Conservation (phyloP, 495 filamentous ascomycete species). For the Tuber magnatum region DNA sequence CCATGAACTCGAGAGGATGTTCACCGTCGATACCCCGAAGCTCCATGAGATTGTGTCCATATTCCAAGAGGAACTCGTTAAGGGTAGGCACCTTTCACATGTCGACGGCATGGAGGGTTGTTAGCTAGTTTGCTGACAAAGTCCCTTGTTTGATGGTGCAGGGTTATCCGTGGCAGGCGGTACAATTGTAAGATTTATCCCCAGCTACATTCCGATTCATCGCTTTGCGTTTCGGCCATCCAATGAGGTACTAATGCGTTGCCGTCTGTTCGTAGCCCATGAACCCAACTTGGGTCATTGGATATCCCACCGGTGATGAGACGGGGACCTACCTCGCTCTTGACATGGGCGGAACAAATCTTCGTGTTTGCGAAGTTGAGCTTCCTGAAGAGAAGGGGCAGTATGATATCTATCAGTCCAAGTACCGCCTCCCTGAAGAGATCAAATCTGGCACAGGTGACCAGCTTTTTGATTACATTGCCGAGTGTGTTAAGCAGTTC, state of each 20-base stretch:
- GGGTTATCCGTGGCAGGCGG: conserved; percentile 81
- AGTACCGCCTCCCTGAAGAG: conserved; percentile 95
- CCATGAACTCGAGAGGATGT: conserved; percentile 73
- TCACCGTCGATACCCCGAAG: conserved; percentile 68
- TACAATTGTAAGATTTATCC: conserved; percentile 65
- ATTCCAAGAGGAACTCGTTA: conserved; percentile 80
- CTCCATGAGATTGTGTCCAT: conserved; percentile 83
- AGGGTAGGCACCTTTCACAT: conserved; percentile 53
- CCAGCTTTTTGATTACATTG: conserved; percentile 96
- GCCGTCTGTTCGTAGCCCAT: conserved; percentile 61
- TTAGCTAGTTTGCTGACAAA: conserved; percentile 24
- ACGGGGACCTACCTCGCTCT: conserved; percentile 86
- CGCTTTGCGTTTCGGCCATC: conserved; percentile 23
- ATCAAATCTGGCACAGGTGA: conserved; percentile 83
- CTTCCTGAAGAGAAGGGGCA: conserved; percentile 84
- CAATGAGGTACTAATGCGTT: conserved; percentile 19
- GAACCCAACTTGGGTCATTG: conserved; percentile 98
- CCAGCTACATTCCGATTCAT: conserved; percentile 36
- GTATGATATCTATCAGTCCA: conserved; percentile 98
- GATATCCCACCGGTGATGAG: conserved; percentile 81
- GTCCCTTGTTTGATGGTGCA: conserved; percentile 37
- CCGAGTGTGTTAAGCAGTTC: conserved; percentile 94
- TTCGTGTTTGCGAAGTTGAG: conserved; percentile 94
- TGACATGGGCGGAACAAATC: conserved; percentile 97
- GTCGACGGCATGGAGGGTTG: conserved; percentile 13